Evolutionary conservation across 352 stramenopile species (phyloP), one percentile per base, ranked within the genome.

Genomic region (Globisporangium echinulatum): DNA sequence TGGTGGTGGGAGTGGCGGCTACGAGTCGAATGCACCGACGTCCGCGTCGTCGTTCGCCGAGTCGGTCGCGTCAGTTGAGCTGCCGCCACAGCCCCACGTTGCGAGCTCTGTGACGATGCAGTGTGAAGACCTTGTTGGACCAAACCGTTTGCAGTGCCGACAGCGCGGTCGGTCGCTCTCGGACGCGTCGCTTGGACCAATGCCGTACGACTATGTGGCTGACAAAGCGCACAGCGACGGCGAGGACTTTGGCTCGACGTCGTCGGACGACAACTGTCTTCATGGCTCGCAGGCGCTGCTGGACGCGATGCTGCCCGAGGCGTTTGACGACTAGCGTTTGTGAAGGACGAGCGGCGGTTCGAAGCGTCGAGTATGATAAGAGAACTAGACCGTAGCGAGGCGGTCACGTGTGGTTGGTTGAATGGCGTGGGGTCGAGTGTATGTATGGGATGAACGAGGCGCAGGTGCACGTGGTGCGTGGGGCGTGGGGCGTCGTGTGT

Each of bases 101-200:
- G 19, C 19, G 19, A 25, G 19, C 19, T 25, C 19, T 25, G 19
- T 1, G 19, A 25, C 19, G 19, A 25, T 1, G 19, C 19, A 25
- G 19, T 25, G 19, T 1, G 19, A 25, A 25, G 19, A 25, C 19
- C 19, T 25, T 25, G 19, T 25, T 25, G 19, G 19, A 11, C 54
- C 39, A 33, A n/a, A 49, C 38, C 11, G 33, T 10, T 40, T 37
- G 43, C 43, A 15, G 43, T 14, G 15, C 46, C 46, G 17, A 8
- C 42, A 15, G 49, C 71, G 76, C 57, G 68, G 72, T 11, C 68
- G 78, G 49, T 86, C 76, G 33, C 69, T 84, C 64, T 84, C 74
- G 25, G 67, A 79, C 43, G 10, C 77, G 15, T 65, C 56, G 39
- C 40, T 54, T 2, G 43, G 50, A 8, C 19, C 9, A 5, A 43